These are phyloP conservation scores for Paraconiothyrium brasiliense DNA, from an alignment of 2,329 filamentous ascomycete genomes.

Conservation along the genomic window DNA sequence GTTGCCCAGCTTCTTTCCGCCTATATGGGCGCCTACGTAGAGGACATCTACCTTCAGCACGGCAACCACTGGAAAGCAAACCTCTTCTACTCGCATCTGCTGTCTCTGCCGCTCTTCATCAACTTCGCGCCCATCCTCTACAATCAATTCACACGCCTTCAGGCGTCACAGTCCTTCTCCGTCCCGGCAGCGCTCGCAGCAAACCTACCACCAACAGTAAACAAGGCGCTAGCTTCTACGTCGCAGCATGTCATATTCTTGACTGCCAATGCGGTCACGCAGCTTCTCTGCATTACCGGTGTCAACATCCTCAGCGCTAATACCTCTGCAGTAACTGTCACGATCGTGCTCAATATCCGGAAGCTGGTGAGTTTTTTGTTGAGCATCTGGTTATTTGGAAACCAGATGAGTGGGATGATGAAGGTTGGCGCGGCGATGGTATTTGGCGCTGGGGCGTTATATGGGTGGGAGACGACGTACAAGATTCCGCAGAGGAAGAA, in stretches of 20 bases:
- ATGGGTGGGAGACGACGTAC: conserved; percentile 76
- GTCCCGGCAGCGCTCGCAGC: conserved; percentile 42
- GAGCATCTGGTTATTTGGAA: conserved; percentile 95
- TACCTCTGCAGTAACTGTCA: conserved; percentile 91
- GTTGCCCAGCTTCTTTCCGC: conserved; percentile 89
- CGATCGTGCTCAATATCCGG: conserved; percentile 93
- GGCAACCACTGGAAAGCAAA: conserved; percentile 95
- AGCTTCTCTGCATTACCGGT: conserved; percentile 93
- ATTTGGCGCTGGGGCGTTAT: conserved; percentile 89
- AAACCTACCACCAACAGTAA: conserved; percentile 39
- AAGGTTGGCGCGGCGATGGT: conserved; percentile 83
- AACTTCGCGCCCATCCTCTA: conserved; percentile 74
- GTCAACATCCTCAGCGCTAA: conserved; percentile 93
- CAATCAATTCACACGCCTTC: conserved; percentile 70
- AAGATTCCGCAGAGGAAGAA: conserved; percentile 53
- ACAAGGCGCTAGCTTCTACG: conserved; percentile 43
- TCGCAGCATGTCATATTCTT: conserved; percentile 79
- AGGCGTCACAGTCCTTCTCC: conserved; percentile 68
- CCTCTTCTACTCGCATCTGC: conserved; percentile 86
- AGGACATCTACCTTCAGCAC: conserved; percentile 85
- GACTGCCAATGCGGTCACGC: conserved; percentile 81
- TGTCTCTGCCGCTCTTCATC: conserved; percentile 79
- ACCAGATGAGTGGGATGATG: conserved; percentile 78
- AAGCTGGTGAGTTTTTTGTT: conserved; percentile 91
- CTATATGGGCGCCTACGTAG: conserved; percentile 94